Conservation (phyloP, 768 basidiomycete species). For the Leccinum pellstonianum region DNA sequence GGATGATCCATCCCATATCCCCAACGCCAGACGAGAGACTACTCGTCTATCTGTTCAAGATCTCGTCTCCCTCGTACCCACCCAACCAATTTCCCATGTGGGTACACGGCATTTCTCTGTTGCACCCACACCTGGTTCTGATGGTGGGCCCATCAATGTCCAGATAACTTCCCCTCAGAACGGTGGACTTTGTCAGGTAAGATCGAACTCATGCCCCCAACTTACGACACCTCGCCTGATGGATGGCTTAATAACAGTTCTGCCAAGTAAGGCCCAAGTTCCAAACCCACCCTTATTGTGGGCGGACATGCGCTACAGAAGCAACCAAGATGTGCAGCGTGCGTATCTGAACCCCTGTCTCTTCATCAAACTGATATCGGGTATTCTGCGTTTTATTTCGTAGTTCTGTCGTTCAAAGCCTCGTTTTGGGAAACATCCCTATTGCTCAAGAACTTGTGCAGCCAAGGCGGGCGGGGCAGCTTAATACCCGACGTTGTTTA, state of each 20-base stretch:
- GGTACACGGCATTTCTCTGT: slow-evolving; percentile 10
- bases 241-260: slow-evolving; percentile 32
- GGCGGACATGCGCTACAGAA: slow-evolving; percentile 58
- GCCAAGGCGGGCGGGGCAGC: slow-evolving; percentile 20
- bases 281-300: slow-evolving; percentile 58
- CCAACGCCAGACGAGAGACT: slow-evolving; percentile 26
- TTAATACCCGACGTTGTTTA: slow-evolving; percentile 5
- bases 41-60: slow-evolving; percentile 34
- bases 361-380: slow-evolving; percentile 7
- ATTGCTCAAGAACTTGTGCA: slow-evolving; percentile 35
- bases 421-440: slow-evolving; percentile 35
- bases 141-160: background rate
- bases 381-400: background rate
- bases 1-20: slow-evolving; percentile 26
- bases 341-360: slow-evolving; percentile 4
- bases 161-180: slow-evolving; percentile 10
- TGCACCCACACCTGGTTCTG: background rate
- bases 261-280: slow-evolving; percentile 63
- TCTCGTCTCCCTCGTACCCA: slow-evolving; percentile 25
- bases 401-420: slow-evolving; percentile 33
- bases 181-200: slow-evolving; percentile 32
- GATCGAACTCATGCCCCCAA: background rate
- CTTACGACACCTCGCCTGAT: slow-evolving; percentile 3
- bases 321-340: slow-evolving; percentile 37
- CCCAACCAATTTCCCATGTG: slow-evolving; percentile 3